These are phyloP conservation scores for Tuber magnatum DNA, from an alignment of 495 filamentous ascomycete species.

Conservation along the genomic window DNA sequence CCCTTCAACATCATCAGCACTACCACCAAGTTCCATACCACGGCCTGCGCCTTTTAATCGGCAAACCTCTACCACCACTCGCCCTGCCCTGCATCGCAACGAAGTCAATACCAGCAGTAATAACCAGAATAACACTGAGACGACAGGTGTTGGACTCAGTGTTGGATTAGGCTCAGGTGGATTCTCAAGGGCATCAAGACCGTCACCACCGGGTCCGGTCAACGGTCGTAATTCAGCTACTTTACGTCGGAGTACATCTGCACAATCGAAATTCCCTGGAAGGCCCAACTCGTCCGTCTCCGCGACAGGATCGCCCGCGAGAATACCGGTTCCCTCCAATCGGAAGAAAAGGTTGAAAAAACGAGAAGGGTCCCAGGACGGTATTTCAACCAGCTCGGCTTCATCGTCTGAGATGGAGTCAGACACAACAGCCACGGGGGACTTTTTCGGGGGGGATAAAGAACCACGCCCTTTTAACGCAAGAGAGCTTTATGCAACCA, in stretches of 20 bases:
- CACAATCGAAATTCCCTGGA: not conserved
- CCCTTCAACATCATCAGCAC: not conserved
- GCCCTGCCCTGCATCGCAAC: not conserved
- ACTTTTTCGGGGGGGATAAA: not conserved
- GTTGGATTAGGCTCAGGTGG: conserved; percentile 13
- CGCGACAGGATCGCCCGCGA: not conserved
- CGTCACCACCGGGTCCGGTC: conserved; percentile 13
- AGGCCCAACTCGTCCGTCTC: not conserved
- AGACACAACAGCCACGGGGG: not conserved
- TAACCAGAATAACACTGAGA: conserved; percentile 2
- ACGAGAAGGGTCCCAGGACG: conserved; percentile 1
- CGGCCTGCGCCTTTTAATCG: conserved; percentile 4
- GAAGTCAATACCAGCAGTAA: not conserved
- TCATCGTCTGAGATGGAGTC: conserved; percentile 2
- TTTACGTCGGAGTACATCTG: conserved; percentile 9
- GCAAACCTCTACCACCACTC: conserved; percentile 4
- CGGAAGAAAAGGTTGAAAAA: not conserved
- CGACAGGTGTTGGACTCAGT: conserved; percentile 17
- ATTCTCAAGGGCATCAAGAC: conserved; percentile 5
- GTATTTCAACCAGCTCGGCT: not conserved
- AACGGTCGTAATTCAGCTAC: conserved; percentile 9
- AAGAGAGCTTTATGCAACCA: conserved; percentile 1
- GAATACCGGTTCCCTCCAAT: not conserved
- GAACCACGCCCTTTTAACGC: not conserved
- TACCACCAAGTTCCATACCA: conserved; percentile 12